Conservation (phyloP, 2,329 filamentous ascomycete species). For the Penicillium sp. region DNA sequence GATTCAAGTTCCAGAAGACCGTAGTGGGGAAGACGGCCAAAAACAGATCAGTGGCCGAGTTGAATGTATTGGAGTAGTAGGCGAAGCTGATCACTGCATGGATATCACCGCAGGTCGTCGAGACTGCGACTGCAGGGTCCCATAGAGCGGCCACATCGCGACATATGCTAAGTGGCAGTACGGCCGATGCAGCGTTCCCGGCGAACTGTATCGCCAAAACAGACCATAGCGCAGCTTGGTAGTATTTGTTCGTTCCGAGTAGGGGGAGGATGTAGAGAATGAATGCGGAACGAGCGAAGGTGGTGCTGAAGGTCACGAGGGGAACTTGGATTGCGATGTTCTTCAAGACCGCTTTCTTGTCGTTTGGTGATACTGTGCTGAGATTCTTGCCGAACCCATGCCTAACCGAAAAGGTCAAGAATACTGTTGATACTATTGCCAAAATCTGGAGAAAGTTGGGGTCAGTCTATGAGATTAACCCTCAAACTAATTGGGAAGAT, state of each 20-base stretch:
- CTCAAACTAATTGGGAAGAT: not conserved
- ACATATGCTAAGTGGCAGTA: constrained; percentile 31
- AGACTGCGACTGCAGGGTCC: constrained; percentile 18
- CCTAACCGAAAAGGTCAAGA: constrained; percentile 25
- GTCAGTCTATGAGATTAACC: not conserved
- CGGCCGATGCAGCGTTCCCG: constrained; percentile 27
- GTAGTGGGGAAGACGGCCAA: constrained; percentile 30
- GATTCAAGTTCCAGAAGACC: constrained; percentile 32
- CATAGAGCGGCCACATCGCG: constrained; percentile 24
- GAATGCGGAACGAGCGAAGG: constrained; percentile 29
- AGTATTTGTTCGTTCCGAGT: constrained; percentile 25
- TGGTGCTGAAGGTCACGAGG: constrained; percentile 30
- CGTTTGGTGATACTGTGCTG: not conserved
- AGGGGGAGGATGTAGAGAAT: constrained; percentile 29
- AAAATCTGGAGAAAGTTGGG: constrained; percentile 13
- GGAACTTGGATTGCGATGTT: constrained; percentile 29
- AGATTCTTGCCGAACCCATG: constrained; percentile 30
- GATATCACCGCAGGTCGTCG: constrained; percentile 26
- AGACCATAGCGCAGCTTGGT: constrained; percentile 23
- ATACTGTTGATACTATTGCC: constrained; percentile 24
- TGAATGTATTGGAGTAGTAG: constrained; percentile 32
- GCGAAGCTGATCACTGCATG: constrained; percentile 26
- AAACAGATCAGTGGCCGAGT: constrained; percentile 30
- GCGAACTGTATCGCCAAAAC: constrained; percentile 25
- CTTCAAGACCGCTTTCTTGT: constrained; percentile 24